Percentiles rank a stretch among this genome's conserved stretches.
These are phyloP conservation scores for Thalassiosira livingstoniorum DNA, from an alignment of 352 stramenopile species.

Conservation along the genomic window DNA sequence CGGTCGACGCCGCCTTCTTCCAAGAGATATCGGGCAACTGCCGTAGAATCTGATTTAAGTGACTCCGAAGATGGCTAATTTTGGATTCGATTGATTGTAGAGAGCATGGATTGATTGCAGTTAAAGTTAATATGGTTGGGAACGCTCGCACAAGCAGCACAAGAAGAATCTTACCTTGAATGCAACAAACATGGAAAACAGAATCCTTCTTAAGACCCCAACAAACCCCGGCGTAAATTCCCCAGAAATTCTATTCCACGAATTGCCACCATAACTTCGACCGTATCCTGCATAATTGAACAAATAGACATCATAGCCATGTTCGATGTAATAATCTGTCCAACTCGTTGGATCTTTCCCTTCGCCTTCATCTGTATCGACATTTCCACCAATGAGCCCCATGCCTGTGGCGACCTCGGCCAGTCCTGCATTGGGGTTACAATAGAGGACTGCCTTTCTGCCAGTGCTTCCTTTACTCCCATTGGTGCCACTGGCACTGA, in stretches of 20 bases:
- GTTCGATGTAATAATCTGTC: conserved; percentile 81
- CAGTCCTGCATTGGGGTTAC: conserved; percentile 85
- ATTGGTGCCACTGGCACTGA: conserved; percentile 1
- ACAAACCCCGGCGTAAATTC: conserved; percentile 58
- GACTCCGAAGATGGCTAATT: conserved; percentile 67
- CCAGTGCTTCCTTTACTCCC: too few relatives aligned
- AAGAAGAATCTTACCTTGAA: conserved; percentile 54
- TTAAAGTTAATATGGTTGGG: background rate
- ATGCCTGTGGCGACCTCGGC: conserved; percentile 81
- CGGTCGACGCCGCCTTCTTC: conserved; percentile 62
- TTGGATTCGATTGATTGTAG: background rate
- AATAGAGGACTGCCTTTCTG: conserved; percentile 82
- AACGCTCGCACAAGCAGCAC: background rate
- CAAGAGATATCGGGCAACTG: conserved; percentile 71
- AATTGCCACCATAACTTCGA: conserved; percentile 66
- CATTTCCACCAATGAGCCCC: conserved; percentile 79
- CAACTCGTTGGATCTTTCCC: conserved; percentile 65
- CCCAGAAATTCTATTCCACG: conserved; percentile 28
- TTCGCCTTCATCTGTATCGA: conserved; percentile 38
- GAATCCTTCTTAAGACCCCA: conserved; percentile 58
- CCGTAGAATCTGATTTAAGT: conserved; percentile 71
- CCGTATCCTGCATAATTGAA: conserved; percentile 87
- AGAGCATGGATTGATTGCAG: background rate
- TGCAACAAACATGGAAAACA: conserved; percentile 60
- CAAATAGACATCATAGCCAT: conserved; percentile 82